Evolutionary conservation across 2,329 filamentous ascomycete species (phyloP), one percentile per base, ranked within the genome.

Genomic region (Byssothecium circinans): DNA sequence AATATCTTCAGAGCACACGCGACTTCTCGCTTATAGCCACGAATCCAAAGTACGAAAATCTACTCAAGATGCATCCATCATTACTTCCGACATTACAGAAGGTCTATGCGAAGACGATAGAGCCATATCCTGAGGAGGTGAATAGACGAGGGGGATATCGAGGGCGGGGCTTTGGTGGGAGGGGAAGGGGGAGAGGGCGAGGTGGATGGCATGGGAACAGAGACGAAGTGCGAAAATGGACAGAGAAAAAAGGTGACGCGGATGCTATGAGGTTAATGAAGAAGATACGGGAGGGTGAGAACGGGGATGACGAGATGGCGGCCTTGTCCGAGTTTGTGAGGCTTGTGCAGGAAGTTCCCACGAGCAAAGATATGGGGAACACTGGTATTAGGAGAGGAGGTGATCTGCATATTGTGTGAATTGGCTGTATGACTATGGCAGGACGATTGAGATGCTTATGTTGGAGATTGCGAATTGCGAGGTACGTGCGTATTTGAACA

Each of bases 1-100:
- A 58, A 38, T 68, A 69, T 53, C 52, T 68, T 8, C 65, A 60
- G 36, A 45, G 55, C 41, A 64, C 63, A 37, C 55, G 44, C 41
- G 67, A 70, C 50, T 69, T 67, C 49, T 65, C 67, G 8, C 39
- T 54, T 20, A 53, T 70, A 29, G 58, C 60, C n/a, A 60, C 61
- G 7, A 60, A 58, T 5, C 56, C 59, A 0, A 62, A 56, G 40
- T 67, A 62, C 22, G 57, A 61, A 49, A 43, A 56, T 1, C 55
- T 69, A 1, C 56, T 70, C 25, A 64, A 62, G 36, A 47, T 52
- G 8, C 38, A 68, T 27, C 64, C 65, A 3, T 43, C 42, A 0
- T 45, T 69, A 1, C 50, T 69, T 1, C 32, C 60, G 1, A 40
- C 60, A 1, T 53, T 70, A 7, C 67, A 69, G 30, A 64, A 62